A percentile compares a stretch with the other conserved stretches of the same genome.
phyloP scores from a whole-genome alignment of 1,284 basidiomycete genomes.

The Phenoliferia sp. region DNA sequence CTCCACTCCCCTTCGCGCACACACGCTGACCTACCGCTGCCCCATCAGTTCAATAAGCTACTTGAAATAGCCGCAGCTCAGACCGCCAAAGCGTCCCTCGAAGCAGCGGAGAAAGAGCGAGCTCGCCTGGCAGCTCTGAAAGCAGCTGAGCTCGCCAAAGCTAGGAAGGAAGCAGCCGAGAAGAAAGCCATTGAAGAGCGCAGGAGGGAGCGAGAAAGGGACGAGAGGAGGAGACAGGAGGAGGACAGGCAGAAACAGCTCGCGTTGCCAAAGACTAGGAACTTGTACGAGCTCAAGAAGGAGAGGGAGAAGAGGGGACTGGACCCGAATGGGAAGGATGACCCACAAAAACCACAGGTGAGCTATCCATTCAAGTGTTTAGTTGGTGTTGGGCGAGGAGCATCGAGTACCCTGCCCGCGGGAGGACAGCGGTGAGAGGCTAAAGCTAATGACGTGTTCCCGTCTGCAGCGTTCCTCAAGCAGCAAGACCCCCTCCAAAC shows the following conservation, averaged over 20 bases:
- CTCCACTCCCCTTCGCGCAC: no score
- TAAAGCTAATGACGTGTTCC: neutral
- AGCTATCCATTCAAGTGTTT: neutral
- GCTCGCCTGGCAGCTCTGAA: slow-evolving; percentile 11
- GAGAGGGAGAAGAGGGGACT: slow-evolving; percentile 26
- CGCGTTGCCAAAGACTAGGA: slow-evolving; percentile 26
- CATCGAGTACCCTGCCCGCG: no score
- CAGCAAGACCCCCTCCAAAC: neutral
- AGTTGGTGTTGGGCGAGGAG: neutral
- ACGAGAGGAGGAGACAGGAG: slow-evolving; percentile 11
- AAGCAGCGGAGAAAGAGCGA: slow-evolving; percentile 17
- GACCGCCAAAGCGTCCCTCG: slow-evolving; percentile 21
- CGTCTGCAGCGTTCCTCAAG: neutral
- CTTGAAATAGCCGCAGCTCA: slow-evolving; percentile 20
- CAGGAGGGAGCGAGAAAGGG: slow-evolving; percentile 13
- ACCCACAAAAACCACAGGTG: slow-evolving; percentile 7
- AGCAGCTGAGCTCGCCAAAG: slow-evolving; percentile 13
- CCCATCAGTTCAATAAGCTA: slow-evolving; percentile 11
- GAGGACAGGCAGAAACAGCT: neutral
- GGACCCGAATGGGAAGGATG: slow-evolving; percentile 29
- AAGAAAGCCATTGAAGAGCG: slow-evolving; percentile 16
- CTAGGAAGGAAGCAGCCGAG: slow-evolving; percentile 18
- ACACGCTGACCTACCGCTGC: neutral
- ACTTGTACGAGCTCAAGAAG: slow-evolving; percentile 24
- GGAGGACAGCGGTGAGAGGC: no score